Evolutionary conservation across 2,329 filamentous ascomycete genomes (phyloP), one percentile per base, ranked within the genome.

Genomic region (Cladophialophora chaetospira): DNA sequence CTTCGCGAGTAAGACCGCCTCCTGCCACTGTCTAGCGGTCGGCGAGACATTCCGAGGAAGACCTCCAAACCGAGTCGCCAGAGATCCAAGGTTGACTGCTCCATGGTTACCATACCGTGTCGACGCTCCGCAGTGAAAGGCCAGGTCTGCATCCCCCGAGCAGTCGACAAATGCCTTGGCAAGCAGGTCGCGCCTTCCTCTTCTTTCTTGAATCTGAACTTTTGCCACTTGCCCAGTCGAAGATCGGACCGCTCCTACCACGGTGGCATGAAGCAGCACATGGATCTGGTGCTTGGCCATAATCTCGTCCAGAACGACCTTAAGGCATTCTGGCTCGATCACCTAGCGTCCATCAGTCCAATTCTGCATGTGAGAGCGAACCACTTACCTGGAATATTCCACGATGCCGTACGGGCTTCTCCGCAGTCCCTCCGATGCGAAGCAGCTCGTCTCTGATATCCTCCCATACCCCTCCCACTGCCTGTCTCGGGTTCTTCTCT

Each of bases 1-100:
- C 28, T 57, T 57, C 4, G 54, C 54, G 8, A 19, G 5, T 8
- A 44, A n/a, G 23, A 57, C 53, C 6, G 54, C 54, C 21, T 57
- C 54, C 4, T 48, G 54, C 54, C 54, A 57, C 42, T 36, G 26
- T 8, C 11, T 8, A 25, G 50, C 38, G 8, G 47, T 21, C 8
- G 47, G 31, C 3, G 29, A 38, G 13, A 23, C 17, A 3, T 19
- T 38, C 3, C 5, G n/a, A 15, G 47, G 10, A 8, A 50, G 11
- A 8, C 47, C 47, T 36, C 47, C 47, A 23, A 50, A 50, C 3
- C 47, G 47, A 13, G 47, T 50, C 28, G 47, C 31, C 8, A 50
- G 21, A 21, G 47, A 50, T 11, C 47, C 47, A 8, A 50, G 47
- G 33, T 50, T 50, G 19, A 50, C 1, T 8, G 31, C 23, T 3